Evolutionary conservation across 192 early-diverging fungal species (phyloP).

Genomic region (Paraglomus brasilianum): DNA sequence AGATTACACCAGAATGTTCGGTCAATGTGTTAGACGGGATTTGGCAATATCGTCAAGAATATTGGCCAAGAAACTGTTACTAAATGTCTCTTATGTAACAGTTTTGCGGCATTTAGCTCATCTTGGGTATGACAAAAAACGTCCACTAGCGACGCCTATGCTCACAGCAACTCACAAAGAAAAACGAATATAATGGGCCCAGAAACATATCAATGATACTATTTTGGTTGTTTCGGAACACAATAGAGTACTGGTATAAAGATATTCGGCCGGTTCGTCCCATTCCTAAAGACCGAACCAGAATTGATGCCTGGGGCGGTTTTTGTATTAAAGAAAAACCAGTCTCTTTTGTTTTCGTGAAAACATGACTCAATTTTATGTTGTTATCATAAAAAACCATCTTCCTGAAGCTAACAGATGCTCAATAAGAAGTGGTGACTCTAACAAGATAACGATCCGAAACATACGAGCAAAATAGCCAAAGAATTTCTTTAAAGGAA

Average conservation of each 20-base stretch:
- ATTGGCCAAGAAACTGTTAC: not conserved
- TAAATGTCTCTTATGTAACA: constrained; percentile 8
- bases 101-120: not conserved
- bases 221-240: constrained; percentile 11
- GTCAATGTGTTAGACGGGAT: constrained; percentile 10
- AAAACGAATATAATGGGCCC: constrained; percentile 11
- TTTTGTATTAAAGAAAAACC: constrained; percentile 1
- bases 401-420: constrained; percentile 7
- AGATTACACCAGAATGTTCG: not conserved
- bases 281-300: constrained; percentile 11
- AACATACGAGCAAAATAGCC: not conserved
- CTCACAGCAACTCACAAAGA: constrained; percentile 15
- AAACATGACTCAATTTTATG: constrained; percentile 23
- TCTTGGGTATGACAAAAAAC: not conserved
- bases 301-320: constrained; percentile 10
- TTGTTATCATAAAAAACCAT: not conserved
- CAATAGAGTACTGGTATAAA: constrained; percentile 5
- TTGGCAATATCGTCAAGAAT: not conserved
- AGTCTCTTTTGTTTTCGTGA: constrained; percentile 15
- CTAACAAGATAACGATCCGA: not conserved
- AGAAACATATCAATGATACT: not conserved
- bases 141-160: not conserved
- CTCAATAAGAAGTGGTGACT: not conserved
- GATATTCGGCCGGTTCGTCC: not conserved
- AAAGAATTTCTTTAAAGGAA: not conserved